A percentile compares a stretch with the other conserved stretches of the same genome.
Conservation (phyloP, 2,329 filamentous ascomycete genomes). For the Fusarium pininemorale region DNA sequence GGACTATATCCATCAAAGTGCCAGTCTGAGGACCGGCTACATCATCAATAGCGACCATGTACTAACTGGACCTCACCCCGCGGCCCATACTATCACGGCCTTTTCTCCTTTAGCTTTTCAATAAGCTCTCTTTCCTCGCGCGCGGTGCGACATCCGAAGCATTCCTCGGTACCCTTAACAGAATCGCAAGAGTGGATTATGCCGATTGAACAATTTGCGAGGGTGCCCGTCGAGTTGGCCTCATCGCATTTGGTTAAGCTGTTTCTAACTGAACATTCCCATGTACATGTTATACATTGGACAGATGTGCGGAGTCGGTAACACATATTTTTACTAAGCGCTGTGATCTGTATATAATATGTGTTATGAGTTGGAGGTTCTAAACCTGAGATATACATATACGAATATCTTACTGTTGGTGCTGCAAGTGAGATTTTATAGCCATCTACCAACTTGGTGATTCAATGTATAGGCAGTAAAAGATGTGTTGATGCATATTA, state of each 20-base stretch:
- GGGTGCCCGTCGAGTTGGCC: background rate
- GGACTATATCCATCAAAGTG: fast-evolving
- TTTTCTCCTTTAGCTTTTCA: background rate
- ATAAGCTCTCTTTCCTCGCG: background rate
- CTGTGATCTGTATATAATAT: fast-evolving
- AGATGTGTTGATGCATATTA: fast-evolving
- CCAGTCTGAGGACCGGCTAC: background rate
- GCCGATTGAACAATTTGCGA: background rate
- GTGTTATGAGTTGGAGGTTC: fast-evolving
- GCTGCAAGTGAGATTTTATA: background rate
- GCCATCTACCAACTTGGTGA: background rate
- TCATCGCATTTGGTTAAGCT: background rate
- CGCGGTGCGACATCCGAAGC: fast-evolving
- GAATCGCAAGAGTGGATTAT: background rate
- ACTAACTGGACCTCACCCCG: fast-evolving
- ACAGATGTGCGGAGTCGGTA: background rate
- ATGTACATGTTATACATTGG: background rate
- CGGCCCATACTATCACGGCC: fast-evolving
- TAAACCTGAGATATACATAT: background rate
- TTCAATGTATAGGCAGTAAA: fast-evolving
- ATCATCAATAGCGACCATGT: background rate
- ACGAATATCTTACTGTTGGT: too few species aligned
- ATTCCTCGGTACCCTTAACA: background rate
- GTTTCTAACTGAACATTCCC: background rate
- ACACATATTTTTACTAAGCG: background rate